These are phyloP conservation scores for Myriangium duriaei DNA, from an alignment of 2,329 filamentous ascomycete genomes.

Conservation along the genomic window DNA sequence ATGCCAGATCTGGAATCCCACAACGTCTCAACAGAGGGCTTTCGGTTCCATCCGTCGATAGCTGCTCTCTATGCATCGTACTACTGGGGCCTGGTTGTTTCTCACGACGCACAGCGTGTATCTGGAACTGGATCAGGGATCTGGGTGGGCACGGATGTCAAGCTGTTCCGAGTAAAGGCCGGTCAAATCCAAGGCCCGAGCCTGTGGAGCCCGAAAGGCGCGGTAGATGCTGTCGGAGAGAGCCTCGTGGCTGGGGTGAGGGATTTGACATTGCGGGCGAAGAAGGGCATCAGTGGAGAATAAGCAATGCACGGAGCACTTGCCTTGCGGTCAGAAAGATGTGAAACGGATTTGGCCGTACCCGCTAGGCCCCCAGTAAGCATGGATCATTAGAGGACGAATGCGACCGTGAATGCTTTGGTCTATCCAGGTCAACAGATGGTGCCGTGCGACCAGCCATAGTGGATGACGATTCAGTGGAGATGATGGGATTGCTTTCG, in stretches of 20 bases:
- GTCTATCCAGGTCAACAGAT: too few species aligned
- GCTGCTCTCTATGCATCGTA: slow-evolving; percentile 90
- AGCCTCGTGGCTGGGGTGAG: slow-evolving; percentile 11
- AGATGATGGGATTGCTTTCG: too few species aligned
- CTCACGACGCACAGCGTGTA: slow-evolving; percentile 74
- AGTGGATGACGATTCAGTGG: too few species aligned
- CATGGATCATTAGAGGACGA: too few species aligned
- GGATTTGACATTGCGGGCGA: slow-evolving; percentile 8
- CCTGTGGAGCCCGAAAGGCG: slow-evolving; percentile 71
- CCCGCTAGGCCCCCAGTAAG: too few species aligned
- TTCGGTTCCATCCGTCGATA: slow-evolving; percentile 75
- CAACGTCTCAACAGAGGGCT: slow-evolving; percentile 51
- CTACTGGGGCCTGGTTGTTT: slow-evolving; percentile 78
- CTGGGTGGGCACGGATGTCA: slow-evolving; percentile 85
- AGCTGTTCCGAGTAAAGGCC: slow-evolving; percentile 81
- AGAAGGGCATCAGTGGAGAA: slow-evolving; percentile 9
- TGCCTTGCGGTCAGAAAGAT: too few species aligned
- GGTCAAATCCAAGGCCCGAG: slow-evolving; percentile 61
- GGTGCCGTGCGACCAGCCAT: too few species aligned
- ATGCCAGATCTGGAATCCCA: slow-evolving; percentile 45
- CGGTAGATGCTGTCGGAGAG: slow-evolving; percentile 84
- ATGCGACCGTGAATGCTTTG: too few species aligned
- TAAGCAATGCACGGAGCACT: not conserved
- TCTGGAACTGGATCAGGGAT: slow-evolving; percentile 73
- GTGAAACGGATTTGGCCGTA: too few species aligned